Base-by-base conservation (phyloP, 2,329 filamentous ascomycete genomes). In the Fusarium napiforme region DNA sequence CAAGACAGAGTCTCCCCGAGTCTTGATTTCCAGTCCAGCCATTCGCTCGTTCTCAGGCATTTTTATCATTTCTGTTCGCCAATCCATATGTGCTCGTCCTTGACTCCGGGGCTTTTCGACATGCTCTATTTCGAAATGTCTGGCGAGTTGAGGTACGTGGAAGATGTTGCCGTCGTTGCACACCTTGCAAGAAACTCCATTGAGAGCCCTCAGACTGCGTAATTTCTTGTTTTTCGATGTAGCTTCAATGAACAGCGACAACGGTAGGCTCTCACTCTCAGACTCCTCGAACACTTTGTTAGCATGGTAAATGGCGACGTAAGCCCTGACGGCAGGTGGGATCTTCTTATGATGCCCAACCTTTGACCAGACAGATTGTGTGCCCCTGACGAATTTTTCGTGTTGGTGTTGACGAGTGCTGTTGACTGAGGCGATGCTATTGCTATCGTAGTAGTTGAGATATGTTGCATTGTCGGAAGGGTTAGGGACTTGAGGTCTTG, bases 251-350 rank as follows among this genome's bases (percentile, higher is more conserved):
- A 92, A 90, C 80, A 91, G 85, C 18, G 81, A 81, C 39, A 95
- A 78, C 14, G 87, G 84, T 2, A 90, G 88, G 45, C 86, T 85
- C 67, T 90, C 85, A 21, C 83, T 83, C 78, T 91, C 93, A 55
- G 84, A 85, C 21, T 86, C 80, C 47, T 86, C 84, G 77, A 91
- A 93, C 40, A 84, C 85, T 61, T 86, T 85, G 63, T 88, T 85
- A 58, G 91, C 82, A 78, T 93, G 90, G 77, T 92, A 86, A 46
- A 95, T 85, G 15, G 93, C 84, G 52, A 90, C 86, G 67, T 88
- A 88, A 21, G 93, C 85, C 72, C 90, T 89, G 52, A 93, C 85
- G 67, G 87, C 88, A 43, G 88, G 87, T 19, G 90, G 87, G 21
- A 94, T 81, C 57, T 90, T 87, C 73, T 89, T 89, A 70, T 93